These are phyloP conservation scores for Pelagophyceae sp. DNA, from an alignment of 352 stramenopile genomes.

Conservation along the genomic window DNA sequence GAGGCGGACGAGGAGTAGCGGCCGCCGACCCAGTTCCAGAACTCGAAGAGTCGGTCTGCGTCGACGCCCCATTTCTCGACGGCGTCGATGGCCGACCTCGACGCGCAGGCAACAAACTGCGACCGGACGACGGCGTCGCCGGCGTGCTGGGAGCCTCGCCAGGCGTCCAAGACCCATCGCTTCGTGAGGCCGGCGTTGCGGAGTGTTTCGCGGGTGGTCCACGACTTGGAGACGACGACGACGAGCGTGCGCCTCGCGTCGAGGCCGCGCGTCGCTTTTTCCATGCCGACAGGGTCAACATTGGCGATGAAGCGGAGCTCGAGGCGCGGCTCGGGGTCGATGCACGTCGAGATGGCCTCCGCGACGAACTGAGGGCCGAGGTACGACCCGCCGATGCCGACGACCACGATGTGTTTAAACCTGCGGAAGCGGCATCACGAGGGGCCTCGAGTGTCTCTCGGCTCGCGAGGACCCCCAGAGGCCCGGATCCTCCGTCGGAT, in stretches of 20 bases:
- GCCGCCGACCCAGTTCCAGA: slow-evolving; percentile 98
- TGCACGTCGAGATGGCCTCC: not conserved
- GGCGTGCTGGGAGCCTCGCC: slow-evolving; percentile 43
- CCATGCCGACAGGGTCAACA: slow-evolving; percentile 96
- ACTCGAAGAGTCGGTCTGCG: slow-evolving; percentile 90
- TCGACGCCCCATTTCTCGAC: slow-evolving; percentile 87
- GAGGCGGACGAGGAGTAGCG: slow-evolving; percentile 45
- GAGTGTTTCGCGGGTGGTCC: slow-evolving; percentile 98
- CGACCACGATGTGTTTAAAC: slow-evolving; percentile 89
- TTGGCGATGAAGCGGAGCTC: slow-evolving; percentile 89
- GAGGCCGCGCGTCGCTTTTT: slow-evolving; percentile 39
- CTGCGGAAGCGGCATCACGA: no score
- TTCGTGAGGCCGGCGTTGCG: slow-evolving; percentile 93
- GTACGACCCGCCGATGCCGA: slow-evolving; percentile 95
- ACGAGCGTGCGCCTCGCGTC: slow-evolving; percentile 65
- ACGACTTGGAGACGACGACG: slow-evolving; percentile 97
- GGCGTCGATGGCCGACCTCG: slow-evolving; percentile 39
- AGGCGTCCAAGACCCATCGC: slow-evolving; percentile 91
- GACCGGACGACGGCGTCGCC: slow-evolving; percentile 69
- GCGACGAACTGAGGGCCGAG: slow-evolving; percentile 75
- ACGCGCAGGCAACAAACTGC: slow-evolving; percentile 79
- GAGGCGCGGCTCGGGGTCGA: not conserved
- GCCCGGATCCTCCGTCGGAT: no score
- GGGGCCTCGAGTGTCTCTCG: no score
- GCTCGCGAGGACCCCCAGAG: no score